Base-by-base conservation (phyloP, 441 rosid genomes). In the Hypseocharis bilobata region DNA sequence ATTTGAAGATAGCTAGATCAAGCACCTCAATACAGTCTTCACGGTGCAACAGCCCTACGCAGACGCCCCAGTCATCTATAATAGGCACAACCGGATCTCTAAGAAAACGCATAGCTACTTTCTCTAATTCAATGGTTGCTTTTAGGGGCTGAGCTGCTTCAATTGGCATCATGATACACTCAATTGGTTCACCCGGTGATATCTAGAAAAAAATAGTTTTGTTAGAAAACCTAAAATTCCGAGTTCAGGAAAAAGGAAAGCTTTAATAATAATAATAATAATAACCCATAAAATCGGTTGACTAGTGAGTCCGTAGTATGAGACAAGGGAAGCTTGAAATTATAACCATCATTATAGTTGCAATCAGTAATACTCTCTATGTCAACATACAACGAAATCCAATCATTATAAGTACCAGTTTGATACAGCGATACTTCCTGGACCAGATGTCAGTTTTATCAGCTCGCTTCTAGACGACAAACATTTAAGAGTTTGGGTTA, bases 1-100 rank as follows among this genome's bases (percentile, higher is more conserved):
- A 42, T n/a, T 19, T 44, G 45, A 27, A 13, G 63, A 13, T 27
- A 30, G 60, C 45, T 23, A 62, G 59, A 19, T 20, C 7, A 36
- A 70, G 56, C 66, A 86, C 92, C 82, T 85, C 82, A 59, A 8
- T 72, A 80, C 92, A 88, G 68, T 87, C 92, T 70, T 84, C 83
- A 8, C 85, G 83, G 70, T 88, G 88, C 88, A 87, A 74, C 19
- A 87, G 75, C 59, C 96, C 91, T 19, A 83, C 59, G 65, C 89
- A 88, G 78, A 76, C 70, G 69, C 84, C 91, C 82, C 88, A 64
- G 16, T 86, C 91, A 65, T 88, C 91, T 52, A 86, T 45, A 62
- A 85, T 70, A 55, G 96, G 88, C 63, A 88, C 83, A 66, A 82
- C 86, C 45, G 77, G 69, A 44, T 84, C 88, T 67, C 70, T 79